These are phyloP conservation scores for Rhodamnia argentea DNA, from an alignment of 345 rosid genomes.

Conservation along the genomic window DNA sequence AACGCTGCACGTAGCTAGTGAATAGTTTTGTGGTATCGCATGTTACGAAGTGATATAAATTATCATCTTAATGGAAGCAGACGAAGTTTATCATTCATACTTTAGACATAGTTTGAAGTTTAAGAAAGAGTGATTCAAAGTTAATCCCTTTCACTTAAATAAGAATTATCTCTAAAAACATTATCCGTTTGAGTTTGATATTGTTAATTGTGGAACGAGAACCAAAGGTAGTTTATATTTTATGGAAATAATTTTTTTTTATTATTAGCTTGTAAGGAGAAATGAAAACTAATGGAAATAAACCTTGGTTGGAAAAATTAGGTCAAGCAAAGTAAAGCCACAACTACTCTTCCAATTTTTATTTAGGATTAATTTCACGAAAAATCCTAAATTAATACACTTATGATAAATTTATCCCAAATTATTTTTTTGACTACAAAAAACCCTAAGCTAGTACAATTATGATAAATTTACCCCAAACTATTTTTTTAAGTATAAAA, in stretches of 20 bases:
- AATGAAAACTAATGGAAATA: too few species aligned
- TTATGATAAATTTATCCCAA: too few species aligned
- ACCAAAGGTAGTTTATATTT: neutral
- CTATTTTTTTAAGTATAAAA: too few species aligned
- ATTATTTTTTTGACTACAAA: too few species aligned
- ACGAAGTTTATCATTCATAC: neutral
- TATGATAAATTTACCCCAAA: too few species aligned
- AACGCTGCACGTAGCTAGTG: accelerated
- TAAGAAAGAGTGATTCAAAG: neutral
- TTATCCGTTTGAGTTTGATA: accelerated
- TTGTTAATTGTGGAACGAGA: neutral
- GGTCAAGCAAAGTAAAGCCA: too few species aligned
- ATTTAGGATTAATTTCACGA: neutral
- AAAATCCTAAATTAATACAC: too few species aligned
- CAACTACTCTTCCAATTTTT: neutral
- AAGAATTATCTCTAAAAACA: neutral
- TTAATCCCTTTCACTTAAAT: neutral
- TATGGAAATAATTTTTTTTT: too few species aligned
- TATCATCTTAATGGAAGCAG: neutral
- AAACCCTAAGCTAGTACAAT: too few species aligned
- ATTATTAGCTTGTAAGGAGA: too few species aligned
- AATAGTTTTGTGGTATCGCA: accelerated
- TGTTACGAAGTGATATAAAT: neutral
- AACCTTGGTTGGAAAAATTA: too few species aligned
- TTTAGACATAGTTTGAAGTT: neutral